Percentiles rank a stretch among this genome's conserved stretches.
phyloP scores from a whole-genome alignment of 495 filamentous ascomycete species.

The Penicillium paxilli region DNA sequence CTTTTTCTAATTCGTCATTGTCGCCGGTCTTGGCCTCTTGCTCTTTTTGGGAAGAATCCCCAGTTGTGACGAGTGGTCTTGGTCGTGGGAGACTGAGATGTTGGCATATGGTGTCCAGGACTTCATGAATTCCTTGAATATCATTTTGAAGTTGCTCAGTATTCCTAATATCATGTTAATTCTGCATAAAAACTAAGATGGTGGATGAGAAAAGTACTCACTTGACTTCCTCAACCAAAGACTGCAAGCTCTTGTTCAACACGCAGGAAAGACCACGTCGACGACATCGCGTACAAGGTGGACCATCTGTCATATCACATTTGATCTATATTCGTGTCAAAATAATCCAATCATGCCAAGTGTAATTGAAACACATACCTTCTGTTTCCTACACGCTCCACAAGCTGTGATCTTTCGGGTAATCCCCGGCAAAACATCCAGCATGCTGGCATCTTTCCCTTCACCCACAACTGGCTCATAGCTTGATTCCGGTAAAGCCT shows the following conservation, averaged over 20 bases:
- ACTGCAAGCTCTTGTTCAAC: conserved; percentile 47
- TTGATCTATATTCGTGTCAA: conserved; percentile 34
- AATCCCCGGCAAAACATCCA: conserved; percentile 35
- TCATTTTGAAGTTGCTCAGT: conserved; percentile 23
- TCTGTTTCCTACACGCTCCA: conserved; percentile 46
- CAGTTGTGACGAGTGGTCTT: conserved; percentile 12
- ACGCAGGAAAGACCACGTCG: conserved; percentile 41
- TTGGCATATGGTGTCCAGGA: conserved; percentile 12
- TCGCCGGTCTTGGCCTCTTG: conserved; percentile 3
- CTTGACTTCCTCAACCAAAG: conserved; percentile 39
- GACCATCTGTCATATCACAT: conserved; percentile 41
- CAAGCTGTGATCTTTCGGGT: conserved; percentile 48
- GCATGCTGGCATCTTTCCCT: conserved; percentile 10
- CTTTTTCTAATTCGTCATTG: conserved; percentile 16
- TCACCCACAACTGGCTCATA: neutral
- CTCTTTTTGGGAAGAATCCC: conserved; percentile 7
- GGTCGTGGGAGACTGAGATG: conserved; percentile 16
- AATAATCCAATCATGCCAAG: conserved; percentile 5
- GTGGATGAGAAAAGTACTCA: neutral
- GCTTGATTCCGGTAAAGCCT: conserved; percentile 14
- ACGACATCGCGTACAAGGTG: conserved; percentile 41
- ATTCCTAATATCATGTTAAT: conserved; percentile 10
- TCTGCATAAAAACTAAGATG: neutral
- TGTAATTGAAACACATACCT: conserved; percentile 20
- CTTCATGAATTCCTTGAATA: conserved; percentile 10